phyloP scores from a whole-genome alignment of 1,139 yeast species.

The Hansenula lynferdii region DNA sequence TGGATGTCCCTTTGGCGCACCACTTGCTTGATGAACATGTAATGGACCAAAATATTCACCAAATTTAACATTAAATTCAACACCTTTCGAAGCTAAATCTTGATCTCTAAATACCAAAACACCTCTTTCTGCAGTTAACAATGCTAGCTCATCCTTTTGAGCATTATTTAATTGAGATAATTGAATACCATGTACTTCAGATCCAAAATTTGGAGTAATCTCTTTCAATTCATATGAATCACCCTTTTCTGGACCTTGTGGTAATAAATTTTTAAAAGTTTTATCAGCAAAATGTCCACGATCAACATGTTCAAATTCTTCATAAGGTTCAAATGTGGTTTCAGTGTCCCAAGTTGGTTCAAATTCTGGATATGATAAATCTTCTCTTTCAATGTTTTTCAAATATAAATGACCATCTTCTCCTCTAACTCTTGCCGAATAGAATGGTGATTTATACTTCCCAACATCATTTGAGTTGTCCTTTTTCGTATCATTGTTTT shows the following conservation, averaged over 20 bases:
- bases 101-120: slow-evolving; percentile 61
- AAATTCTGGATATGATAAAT: slow-evolving; percentile 18
- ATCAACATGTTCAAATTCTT: slow-evolving; percentile 42
- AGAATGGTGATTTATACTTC: slow-evolving; percentile 1
- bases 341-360: slow-evolving; percentile 42
- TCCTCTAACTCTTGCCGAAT: neutral
- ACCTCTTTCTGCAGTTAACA: slow-evolving; percentile 57
- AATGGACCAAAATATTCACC: slow-evolving; percentile 60
- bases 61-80: slow-evolving; percentile 43
- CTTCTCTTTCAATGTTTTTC: neutral
- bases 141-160: slow-evolving; percentile 60
- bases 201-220: slow-evolving; percentile 51
- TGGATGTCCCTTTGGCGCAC: slow-evolving; percentile 53
- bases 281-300: slow-evolving; percentile 53
- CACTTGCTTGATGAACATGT: slow-evolving; percentile 70
- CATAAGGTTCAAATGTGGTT: slow-evolving; percentile 33
- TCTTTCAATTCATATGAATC: neutral
- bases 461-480: neutral
- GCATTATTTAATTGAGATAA: slow-evolving; percentile 43
- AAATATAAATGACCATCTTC: neutral
- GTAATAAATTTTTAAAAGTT: slow-evolving; percentile 42
- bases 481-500: too few species aligned
- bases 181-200: slow-evolving; percentile 53
- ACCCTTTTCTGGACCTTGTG: slow-evolving; percentile 19
- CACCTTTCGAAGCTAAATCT: slow-evolving; percentile 52